Percentiles rank a stretch among this genome's conserved stretches.
Evolutionary conservation across 140 eudicot species (phyloP).

Genomic region (Oenanthe javanica): DNA sequence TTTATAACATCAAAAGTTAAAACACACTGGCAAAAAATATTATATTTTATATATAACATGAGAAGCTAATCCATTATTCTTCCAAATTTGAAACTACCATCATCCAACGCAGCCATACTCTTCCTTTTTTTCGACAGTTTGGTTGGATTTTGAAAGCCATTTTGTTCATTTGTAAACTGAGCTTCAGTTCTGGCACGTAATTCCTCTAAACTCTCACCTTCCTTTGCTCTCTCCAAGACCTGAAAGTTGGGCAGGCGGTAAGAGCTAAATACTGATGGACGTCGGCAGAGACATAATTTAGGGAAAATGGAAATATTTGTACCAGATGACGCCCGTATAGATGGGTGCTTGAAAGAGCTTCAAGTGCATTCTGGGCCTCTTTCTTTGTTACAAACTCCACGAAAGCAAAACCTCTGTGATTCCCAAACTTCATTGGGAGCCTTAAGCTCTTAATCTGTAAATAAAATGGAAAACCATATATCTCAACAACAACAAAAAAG

Average conservation of each 20-base stretch:
- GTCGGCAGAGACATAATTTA: background rate
- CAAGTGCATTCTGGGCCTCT: slow-evolving; percentile 79
- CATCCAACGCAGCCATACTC: slow-evolving; percentile 43
- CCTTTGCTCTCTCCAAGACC: slow-evolving; percentile 94
- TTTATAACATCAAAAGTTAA: background rate
- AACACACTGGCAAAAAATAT: slow-evolving; percentile 1
- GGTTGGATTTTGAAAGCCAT: slow-evolving; percentile 29
- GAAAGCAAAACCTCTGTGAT: slow-evolving; percentile 92
- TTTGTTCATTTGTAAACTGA: slow-evolving; percentile 49
- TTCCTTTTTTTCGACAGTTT: slow-evolving; percentile 65
- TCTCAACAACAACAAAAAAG: background rate
- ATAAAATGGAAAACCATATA: background rate
- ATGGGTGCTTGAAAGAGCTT: slow-evolving; percentile 83
- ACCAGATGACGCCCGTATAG: slow-evolving; percentile 97
- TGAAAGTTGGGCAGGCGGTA: slow-evolving; percentile 8
- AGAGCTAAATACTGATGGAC: background rate
- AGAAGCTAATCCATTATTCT: slow-evolving; percentile 2
- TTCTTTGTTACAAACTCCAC: slow-evolving; percentile 89
- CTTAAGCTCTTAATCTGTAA: slow-evolving; percentile 73
- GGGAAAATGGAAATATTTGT: slow-evolving; percentile 15
- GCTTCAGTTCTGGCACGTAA: slow-evolving; percentile 78
- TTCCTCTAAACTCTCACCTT: slow-evolving; percentile 92
- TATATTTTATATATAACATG: background rate
- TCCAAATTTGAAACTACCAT: slow-evolving; percentile 25
- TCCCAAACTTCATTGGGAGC: slow-evolving; percentile 69